phyloP scores from a whole-genome alignment of 208 protist genomes.

The Crithidia sp. region DNA sequence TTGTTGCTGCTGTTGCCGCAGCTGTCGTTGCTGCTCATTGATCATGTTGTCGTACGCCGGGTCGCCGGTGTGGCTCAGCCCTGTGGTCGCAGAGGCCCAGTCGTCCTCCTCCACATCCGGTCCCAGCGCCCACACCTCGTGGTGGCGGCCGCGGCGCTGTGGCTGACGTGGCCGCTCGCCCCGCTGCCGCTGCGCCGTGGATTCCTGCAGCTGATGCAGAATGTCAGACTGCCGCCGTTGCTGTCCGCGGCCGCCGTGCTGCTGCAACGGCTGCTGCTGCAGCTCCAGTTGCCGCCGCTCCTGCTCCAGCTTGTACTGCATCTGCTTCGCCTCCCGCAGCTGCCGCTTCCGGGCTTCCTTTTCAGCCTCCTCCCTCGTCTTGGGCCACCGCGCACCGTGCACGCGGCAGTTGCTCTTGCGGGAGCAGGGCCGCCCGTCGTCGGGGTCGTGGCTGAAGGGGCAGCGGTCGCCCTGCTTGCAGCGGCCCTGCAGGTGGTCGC shows the following conservation, averaged over 20 bases:
- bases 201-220: constrained; percentile 24
- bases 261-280: constrained; percentile 14
- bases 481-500: constrained; percentile 55
- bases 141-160: background rate
- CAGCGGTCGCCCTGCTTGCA: constrained; percentile 53
- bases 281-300: constrained; percentile 17
- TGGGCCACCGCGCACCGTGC: constrained; percentile 68
- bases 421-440: constrained; percentile 75
- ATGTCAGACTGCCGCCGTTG: background rate
- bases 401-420: constrained; percentile 56
- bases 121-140: background rate
- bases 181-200: background rate
- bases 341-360: constrained; percentile 21
- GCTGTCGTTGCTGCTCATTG: constrained; percentile 19
- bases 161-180: constrained; percentile 1
- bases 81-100: constrained; percentile 21
- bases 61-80: constrained; percentile 35
- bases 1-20: constrained; percentile 5
- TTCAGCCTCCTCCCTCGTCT: constrained; percentile 34
- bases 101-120: constrained; percentile 13
- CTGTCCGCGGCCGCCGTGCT: constrained; percentile 1
- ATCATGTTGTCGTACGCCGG: constrained; percentile 38
- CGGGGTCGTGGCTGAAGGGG: constrained; percentile 70
- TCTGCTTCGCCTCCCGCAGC: constrained; percentile 19
- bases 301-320: constrained; percentile 11